These are phyloP conservation scores for Pichia sp. DNA, from an alignment of 1,139 yeast genomes.

Conservation along the genomic window DNA sequence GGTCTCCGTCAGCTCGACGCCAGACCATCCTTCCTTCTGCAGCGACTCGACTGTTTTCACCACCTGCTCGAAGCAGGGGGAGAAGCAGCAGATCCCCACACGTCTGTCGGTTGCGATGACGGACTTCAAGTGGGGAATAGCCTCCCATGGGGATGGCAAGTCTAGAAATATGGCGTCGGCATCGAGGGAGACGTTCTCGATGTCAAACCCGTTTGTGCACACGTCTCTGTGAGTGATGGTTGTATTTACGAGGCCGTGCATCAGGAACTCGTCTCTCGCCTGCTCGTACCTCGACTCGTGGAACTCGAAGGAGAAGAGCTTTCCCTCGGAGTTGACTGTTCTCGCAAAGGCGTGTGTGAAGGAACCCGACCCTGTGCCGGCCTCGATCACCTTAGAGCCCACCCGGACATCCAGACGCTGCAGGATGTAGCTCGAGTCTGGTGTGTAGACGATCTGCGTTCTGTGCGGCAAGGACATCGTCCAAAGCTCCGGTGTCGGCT, in stretches of 20 bases:
- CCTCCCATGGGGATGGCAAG: slow-evolving; percentile 96
- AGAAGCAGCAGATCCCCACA: slow-evolving; percentile 83
- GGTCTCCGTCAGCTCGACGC: slow-evolving; percentile 89
- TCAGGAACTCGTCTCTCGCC: slow-evolving; percentile 70
- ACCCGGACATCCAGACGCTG: slow-evolving; percentile 72
- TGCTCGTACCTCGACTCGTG: slow-evolving; percentile 79
- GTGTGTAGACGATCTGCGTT: slow-evolving; percentile 95
- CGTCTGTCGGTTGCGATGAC: slow-evolving; percentile 54
- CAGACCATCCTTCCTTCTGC: slow-evolving; percentile 76
- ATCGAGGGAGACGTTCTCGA: slow-evolving; percentile 39
- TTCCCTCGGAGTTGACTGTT: slow-evolving; percentile 59
- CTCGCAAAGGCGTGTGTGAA: slow-evolving; percentile 92
- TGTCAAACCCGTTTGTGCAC: slow-evolving; percentile 76
- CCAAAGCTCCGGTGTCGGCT: slow-evolving; percentile 96
- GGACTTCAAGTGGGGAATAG: slow-evolving; percentile 66
- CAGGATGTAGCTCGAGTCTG: slow-evolving; percentile 86
- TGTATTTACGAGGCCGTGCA: slow-evolving; percentile 54
- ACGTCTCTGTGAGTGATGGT: slow-evolving; percentile 84
- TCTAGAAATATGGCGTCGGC: slow-evolving; percentile 83
- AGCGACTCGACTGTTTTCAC: slow-evolving; percentile 75
- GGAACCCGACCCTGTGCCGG: slow-evolving; percentile 97
- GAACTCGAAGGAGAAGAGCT: slow-evolving; percentile 81
- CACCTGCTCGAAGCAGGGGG: slow-evolving; percentile 98
- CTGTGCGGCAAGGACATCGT: slow-evolving; percentile 90
- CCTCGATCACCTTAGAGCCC: slow-evolving; percentile 82